Evolutionary conservation across 164 flowering plant genomes (phyloP).

Genomic region (Akebia trifoliata): DNA sequence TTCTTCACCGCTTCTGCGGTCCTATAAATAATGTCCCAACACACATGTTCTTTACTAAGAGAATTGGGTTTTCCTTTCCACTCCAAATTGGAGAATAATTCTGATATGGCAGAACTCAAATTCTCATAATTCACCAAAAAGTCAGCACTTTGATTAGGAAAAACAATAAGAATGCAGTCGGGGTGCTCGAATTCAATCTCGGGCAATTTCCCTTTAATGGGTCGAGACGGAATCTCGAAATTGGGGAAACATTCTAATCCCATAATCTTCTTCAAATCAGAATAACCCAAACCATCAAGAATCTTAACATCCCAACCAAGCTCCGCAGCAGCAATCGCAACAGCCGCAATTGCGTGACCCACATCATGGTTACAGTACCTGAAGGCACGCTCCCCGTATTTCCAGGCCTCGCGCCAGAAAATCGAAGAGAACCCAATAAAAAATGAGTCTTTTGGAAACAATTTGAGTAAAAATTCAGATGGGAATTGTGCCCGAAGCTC

Average conservation of each 20-base stretch:
- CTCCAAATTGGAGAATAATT: constrained; percentile 38
- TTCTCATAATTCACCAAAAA: constrained; percentile 46
- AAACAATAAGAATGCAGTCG: constrained; percentile 73
- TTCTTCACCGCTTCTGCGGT: constrained; percentile 78
- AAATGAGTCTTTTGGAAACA: constrained; percentile 48
- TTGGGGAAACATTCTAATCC: constrained; percentile 40
- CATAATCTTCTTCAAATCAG: constrained; percentile 65
- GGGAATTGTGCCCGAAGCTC: constrained; percentile 54
- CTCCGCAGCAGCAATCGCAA: constrained; percentile 67
- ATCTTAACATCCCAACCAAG: constrained; percentile 87
- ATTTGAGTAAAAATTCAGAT: constrained; percentile 28
- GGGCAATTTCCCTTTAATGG: constrained; percentile 54
- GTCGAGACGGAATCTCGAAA: constrained; percentile 42
- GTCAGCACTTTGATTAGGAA: constrained; percentile 39
- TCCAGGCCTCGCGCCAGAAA: constrained; percentile 98
- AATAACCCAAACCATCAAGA: constrained; percentile 69
- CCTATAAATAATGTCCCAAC: constrained; percentile 84
- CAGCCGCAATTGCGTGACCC: constrained; percentile 87
- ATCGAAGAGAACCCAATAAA: constrained; percentile 75
- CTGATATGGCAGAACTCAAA: constrained; percentile 40
- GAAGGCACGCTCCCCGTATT: constrained; percentile 86
- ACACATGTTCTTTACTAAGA: constrained; percentile 77
- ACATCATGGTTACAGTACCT: constrained; percentile 91
- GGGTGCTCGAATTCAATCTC: constrained; percentile 88
- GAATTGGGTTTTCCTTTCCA: constrained; percentile 81